Percentiles rank a stretch among this genome's conserved stretches.
Evolutionary conservation across 75 land plant species (phyloP).

Genomic region (Sequoiadendron giganteum): DNA sequence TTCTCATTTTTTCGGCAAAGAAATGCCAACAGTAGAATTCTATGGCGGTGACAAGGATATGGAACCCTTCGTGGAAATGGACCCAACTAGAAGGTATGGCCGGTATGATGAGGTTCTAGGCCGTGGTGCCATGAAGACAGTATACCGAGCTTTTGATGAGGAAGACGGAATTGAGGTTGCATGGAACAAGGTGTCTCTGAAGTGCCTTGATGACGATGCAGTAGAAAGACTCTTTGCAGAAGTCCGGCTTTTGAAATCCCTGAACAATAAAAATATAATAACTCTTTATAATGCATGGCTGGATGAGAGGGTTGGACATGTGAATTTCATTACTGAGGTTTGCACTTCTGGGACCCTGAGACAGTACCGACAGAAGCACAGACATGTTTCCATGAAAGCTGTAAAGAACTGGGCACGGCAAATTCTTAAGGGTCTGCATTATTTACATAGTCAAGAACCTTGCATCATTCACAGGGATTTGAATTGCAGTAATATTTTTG

Average conservation of each 20-base stretch:
- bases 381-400: constrained; percentile 66
- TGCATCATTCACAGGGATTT: constrained; percentile 85
- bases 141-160: constrained; percentile 75
- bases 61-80: constrained; percentile 67
- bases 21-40: neutral
- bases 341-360: constrained; percentile 76
- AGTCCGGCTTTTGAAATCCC: constrained; percentile 38
- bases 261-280: constrained; percentile 55
- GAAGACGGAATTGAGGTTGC: constrained; percentile 82
- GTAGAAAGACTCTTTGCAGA: constrained; percentile 44
- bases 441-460: constrained; percentile 72
- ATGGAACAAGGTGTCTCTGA: constrained; percentile 68
- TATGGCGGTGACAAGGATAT: constrained; percentile 24
- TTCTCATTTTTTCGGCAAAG: neutral
- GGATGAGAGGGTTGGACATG: constrained; percentile 29
- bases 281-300: constrained; percentile 46
- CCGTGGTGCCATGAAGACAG: constrained; percentile 66
- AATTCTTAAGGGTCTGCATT: constrained; percentile 57
- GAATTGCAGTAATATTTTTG: constrained; percentile 80
- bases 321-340: constrained; percentile 85
- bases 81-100: constrained; percentile 70
- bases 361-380: constrained; percentile 64
- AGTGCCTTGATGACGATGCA: constrained; percentile 31
- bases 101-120: constrained; percentile 70
- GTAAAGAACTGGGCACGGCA: constrained; percentile 75